A percentile compares a stretch with the other conserved stretches of the same genome.
Conservation (phyloP, 2,329 filamentous ascomycete genomes). For the Laburnicola sp. region DNA sequence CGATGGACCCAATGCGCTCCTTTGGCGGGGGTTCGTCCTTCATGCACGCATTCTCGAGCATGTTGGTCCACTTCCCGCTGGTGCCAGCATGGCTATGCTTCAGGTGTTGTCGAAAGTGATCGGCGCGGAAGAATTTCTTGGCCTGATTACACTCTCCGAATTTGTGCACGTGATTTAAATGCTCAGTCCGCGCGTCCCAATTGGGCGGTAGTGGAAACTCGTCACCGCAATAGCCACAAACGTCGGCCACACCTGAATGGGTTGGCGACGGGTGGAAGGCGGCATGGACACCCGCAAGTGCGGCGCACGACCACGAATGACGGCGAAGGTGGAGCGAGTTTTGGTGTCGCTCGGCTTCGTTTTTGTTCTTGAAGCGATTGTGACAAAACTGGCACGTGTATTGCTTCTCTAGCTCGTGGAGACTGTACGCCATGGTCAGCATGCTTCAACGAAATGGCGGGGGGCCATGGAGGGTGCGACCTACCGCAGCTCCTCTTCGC, state of each 20-base stretch:
- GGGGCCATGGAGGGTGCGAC: constrained; percentile 42
- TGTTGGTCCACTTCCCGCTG: constrained; percentile 98
- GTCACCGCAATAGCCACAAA: constrained; percentile 93
- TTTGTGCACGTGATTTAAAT: constrained; percentile 90
- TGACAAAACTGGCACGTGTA: constrained; percentile 91
- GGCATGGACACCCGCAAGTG: constrained; percentile 70
- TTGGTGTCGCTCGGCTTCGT: constrained; percentile 93
- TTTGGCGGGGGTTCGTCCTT: constrained; percentile 73
- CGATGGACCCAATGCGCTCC: constrained; percentile 41
- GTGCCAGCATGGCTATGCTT: constrained; percentile 97
- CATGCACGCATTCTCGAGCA: constrained; percentile 96
- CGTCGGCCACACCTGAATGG: constrained; percentile 66
- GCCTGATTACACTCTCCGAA: constrained; percentile 97
- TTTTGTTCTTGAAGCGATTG: constrained; percentile 98
- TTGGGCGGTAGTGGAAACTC: constrained; percentile 87
- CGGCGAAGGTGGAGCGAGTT: constrained; percentile 90
- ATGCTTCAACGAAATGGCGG: constrained; percentile 26
- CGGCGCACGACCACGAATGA: constrained; percentile 96
- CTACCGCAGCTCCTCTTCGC: constrained; percentile 79
- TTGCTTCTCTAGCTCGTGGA: constrained; percentile 93
- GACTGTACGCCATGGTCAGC: constrained; percentile 55
- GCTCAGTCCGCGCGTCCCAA: constrained; percentile 83
- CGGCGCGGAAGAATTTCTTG: constrained; percentile 97
- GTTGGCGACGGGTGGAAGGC: constrained; percentile 83
- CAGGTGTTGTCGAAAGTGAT: constrained; percentile 96